phyloP scores from a whole-genome alignment of 176 grass and related monocot genomes.

The Ananas comosus region DNA sequence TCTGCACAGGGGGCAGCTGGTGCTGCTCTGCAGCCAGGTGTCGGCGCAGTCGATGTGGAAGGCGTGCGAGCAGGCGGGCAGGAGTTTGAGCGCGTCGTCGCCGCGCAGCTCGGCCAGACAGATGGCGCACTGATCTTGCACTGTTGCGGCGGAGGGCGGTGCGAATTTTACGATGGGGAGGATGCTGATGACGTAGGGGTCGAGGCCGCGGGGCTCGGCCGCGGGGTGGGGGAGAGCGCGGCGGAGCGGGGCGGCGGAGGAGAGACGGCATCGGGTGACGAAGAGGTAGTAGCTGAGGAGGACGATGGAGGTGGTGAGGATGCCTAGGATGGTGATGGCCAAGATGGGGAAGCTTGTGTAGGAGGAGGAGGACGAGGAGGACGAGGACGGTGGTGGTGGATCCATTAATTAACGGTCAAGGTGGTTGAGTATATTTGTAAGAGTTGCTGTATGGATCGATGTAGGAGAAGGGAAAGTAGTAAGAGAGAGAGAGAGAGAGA shows the following conservation, averaged over 20 bases:
- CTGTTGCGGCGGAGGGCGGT: not conserved
- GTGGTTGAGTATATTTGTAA: not conserved
- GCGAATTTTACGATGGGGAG: slow-evolving; percentile 51
- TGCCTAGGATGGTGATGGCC: slow-evolving; percentile 64
- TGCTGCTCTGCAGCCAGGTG: slow-evolving; percentile 79
- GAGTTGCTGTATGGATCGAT: not conserved
- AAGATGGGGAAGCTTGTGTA: slow-evolving; percentile 54
- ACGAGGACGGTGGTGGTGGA: slow-evolving; percentile 11
- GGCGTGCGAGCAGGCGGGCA: slow-evolving; percentile 73
- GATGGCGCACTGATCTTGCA: slow-evolving; percentile 76
- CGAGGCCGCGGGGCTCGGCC: slow-evolving; percentile 27
- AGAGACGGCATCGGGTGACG: slow-evolving; percentile 60
- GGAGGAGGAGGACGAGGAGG: slow-evolving; percentile 30
- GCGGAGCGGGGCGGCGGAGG: slow-evolving; percentile 11
- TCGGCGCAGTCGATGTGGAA: slow-evolving; percentile 98
- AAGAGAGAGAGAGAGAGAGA: slow-evolving; percentile 9
- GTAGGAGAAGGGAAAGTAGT: not conserved
- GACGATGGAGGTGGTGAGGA: slow-evolving; percentile 63
- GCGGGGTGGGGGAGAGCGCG: not conserved
- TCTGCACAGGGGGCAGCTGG: slow-evolving; percentile 76
- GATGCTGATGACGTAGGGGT: slow-evolving; percentile 48
- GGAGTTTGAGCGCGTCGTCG: slow-evolving; percentile 61
- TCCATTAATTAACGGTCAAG: slow-evolving; percentile 24
- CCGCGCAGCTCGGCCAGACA: slow-evolving; percentile 78
- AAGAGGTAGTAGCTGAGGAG: slow-evolving; percentile 86